phyloP scores from a whole-genome alignment of 2,329 filamentous ascomycete genomes.

The Leptographium wingfieldii region DNA sequence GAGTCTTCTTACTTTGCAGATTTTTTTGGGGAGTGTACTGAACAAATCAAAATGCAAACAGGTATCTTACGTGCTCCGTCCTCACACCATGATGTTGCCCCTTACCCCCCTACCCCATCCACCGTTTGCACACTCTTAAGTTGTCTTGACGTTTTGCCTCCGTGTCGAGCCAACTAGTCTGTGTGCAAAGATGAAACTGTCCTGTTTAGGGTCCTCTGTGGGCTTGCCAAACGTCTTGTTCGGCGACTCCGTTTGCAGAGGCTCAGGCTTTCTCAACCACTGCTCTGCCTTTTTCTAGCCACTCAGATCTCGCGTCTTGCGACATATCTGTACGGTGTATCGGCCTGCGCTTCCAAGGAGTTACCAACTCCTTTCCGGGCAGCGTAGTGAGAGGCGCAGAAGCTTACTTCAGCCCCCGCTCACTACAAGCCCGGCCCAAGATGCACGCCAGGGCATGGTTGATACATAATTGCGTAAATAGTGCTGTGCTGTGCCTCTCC shows the following conservation, averaged over 20 bases:
- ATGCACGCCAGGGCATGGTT: constrained; percentile 7
- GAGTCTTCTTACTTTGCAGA: background rate
- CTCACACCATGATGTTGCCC: background rate
- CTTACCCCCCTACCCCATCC: too few relatives aligned
- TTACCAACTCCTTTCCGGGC: background rate
- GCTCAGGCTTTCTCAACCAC: constrained; percentile 22
- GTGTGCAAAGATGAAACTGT: constrained; percentile 66
- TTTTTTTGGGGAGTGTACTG: background rate
- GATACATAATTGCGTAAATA: constrained; percentile 1
- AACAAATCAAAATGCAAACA: background rate
- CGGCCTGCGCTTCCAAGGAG: background rate
- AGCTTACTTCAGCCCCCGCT: background rate
- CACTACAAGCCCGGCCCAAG: background rate
- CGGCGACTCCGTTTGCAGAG: constrained; percentile 15
- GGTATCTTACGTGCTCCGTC: background rate
- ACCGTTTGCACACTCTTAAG: constrained; percentile 80
- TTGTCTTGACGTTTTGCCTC: constrained; percentile 68
- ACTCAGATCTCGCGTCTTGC: constrained; percentile 7
- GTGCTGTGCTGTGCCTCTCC: background rate
- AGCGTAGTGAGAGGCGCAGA: background rate
- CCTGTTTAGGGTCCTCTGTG: constrained; percentile 22
- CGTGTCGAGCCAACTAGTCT: constrained; percentile 93
- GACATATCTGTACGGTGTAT: background rate
- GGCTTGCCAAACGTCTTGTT: constrained; percentile 38
- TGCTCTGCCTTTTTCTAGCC: background rate